Evolutionary conservation across 2,329 filamentous ascomycete species (phyloP), one percentile per base, ranked within the genome.

Genomic region (Lecanicillium sp.): DNA sequence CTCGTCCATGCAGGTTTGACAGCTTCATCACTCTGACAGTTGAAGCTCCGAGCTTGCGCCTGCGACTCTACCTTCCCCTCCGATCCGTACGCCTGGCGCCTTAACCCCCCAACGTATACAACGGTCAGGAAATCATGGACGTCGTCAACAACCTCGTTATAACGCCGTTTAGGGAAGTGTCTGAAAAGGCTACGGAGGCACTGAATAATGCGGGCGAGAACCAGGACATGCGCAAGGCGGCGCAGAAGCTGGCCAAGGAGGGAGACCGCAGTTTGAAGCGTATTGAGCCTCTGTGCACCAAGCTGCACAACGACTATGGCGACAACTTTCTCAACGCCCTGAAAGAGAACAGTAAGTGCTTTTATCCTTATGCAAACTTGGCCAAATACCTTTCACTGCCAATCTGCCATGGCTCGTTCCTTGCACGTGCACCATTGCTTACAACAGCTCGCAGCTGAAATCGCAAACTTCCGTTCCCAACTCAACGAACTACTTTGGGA

Each of bases 401-500:
- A n/a, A n/a, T n/a, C n/a, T n/a, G n/a, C n/a, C n/a, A n/a, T n/a
- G n/a, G n/a, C n/a, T n/a, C n/a, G n/a, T n/a, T n/a, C n/a, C n/a
- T n/a, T n/a, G n/a, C n/a, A n/a, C n/a, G n/a, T 25, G 22, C 11
- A 25, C n/a, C 30, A 15, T 8, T n/a, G 14, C 30, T 19, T 13
- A 37, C 44, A 12, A 43, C 27, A 14, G 7, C 15, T 11, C 28
- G 9, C 44, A 75, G 73, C 70, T 40, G 68, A 68, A 25, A 71
- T 78, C 37, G 64, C 68, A 38, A 54, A 62, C 32, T 68, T 64
- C 42, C 62, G 72, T 33, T 58, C 60, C 14, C 61, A 68, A 40
- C 57, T 78, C 29, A 68, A 63, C 42, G 64, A 71, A 33, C 49
- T 74, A 17, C 54, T 77, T 6, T 78, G 72, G 65, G 72, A 72